A percentile compares a stretch with the other conserved stretches of the same genome.
phyloP scores from a whole-genome alignment of 139 green algal species.

The Tetradesmus lagerheimii region DNA sequence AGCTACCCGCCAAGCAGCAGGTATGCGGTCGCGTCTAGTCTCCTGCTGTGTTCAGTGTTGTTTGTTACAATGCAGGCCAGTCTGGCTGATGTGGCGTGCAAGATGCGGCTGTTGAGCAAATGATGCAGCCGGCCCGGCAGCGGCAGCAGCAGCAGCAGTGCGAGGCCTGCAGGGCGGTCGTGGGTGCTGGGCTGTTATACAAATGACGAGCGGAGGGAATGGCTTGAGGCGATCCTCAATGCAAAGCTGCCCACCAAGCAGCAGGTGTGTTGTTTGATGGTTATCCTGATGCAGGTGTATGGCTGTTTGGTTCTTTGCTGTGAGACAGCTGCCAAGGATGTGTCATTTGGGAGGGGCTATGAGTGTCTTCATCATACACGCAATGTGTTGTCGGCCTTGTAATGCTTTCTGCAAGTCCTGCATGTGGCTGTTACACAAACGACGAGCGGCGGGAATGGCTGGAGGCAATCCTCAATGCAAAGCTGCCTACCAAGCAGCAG shows the following conservation, averaged over 20 bases:
- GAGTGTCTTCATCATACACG: too few species aligned
- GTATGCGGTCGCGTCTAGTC: too few species aligned
- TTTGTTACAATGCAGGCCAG: too few species aligned
- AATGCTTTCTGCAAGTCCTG: neutral
- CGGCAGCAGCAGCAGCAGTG: neutral
- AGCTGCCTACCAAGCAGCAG: conserved; percentile 13
- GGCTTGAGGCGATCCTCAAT: conserved; percentile 42
- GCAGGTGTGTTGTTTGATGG: neutral
- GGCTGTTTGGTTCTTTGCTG: too few species aligned
- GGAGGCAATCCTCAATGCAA: conserved; percentile 39
- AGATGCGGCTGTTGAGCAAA: too few species aligned
- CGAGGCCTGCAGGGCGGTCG: neutral
- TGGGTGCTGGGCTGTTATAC: conserved; percentile 41
- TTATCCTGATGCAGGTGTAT: too few species aligned
- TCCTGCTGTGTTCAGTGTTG: too few species aligned
- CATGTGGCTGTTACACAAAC: conserved; percentile 34
- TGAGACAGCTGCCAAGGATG: too few species aligned
- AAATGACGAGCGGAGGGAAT: conserved; percentile 43
- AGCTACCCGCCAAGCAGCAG: conserved; percentile 9
- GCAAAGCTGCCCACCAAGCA: conserved; percentile 12
- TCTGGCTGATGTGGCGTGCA: too few species aligned
- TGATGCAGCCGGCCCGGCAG: neutral
- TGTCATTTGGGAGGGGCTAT: too few species aligned
- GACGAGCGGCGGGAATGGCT: conserved; percentile 44
- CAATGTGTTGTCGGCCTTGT: too few species aligned